Evolutionary conservation across 2,329 filamentous ascomycete genomes (phyloP).

Genomic region (Penicillium crustosum): DNA sequence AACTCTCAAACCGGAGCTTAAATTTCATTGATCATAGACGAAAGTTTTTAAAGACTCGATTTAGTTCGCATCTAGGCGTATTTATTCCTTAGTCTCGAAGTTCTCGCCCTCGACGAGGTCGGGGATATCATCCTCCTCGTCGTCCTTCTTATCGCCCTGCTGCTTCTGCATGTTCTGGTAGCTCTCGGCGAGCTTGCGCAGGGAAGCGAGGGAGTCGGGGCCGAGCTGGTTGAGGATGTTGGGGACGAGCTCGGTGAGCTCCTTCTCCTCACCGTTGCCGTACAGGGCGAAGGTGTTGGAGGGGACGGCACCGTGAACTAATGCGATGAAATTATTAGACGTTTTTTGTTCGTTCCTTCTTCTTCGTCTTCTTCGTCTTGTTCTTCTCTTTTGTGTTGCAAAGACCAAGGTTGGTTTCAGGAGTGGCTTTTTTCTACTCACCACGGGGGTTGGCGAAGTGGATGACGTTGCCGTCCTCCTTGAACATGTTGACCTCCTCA

Average conservation of each 20-base stretch:
- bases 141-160: slow-evolving; percentile 72
- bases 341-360: neutral
- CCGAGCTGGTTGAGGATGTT: slow-evolving; percentile 99
- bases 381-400: neutral
- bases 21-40: slow-evolving; percentile 28
- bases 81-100: slow-evolving; percentile 97
- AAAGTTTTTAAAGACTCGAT: slow-evolving; percentile 17
- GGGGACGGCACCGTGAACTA: slow-evolving; percentile 94
- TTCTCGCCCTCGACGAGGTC: slow-evolving; percentile 95
- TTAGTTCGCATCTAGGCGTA: slow-evolving; percentile 9
- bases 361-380: neutral
- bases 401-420: neutral
- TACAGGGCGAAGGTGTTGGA: slow-evolving; percentile 99
- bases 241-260: slow-evolving; percentile 98
- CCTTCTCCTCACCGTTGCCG: slow-evolving; percentile 98
- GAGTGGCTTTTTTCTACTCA: slow-evolving; percentile 49
- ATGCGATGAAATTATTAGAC: neutral
- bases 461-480: slow-evolving; percentile 99
- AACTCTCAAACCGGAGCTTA: slow-evolving; percentile 16
- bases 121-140: slow-evolving; percentile 85
- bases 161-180: slow-evolving; percentile 99
- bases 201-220: slow-evolving; percentile 93
- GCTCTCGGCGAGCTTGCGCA: slow-evolving; percentile 97
- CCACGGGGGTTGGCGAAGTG: slow-evolving; percentile 98
- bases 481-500: slow-evolving; percentile 99